phyloP scores from a whole-genome alignment of 2,329 filamentous ascomycete species.

The Leptographium lundbergii region DNA sequence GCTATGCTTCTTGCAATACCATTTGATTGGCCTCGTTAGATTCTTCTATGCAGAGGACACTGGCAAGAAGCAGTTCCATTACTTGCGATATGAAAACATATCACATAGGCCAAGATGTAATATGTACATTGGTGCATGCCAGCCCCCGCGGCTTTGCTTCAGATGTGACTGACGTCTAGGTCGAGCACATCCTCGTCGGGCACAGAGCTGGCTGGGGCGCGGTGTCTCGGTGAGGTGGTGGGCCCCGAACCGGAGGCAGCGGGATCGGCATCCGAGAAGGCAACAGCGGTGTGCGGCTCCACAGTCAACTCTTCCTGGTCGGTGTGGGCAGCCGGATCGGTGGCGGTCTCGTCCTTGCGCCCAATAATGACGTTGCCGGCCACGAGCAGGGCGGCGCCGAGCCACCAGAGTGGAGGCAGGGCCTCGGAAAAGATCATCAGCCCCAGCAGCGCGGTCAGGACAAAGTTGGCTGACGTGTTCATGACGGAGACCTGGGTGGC shows the following conservation, averaged over 20 bases:
- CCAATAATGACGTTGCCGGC: slow-evolving; percentile 70
- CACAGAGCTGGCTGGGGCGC: neutral
- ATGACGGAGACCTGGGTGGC: slow-evolving; percentile 72
- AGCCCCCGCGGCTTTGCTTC: neutral
- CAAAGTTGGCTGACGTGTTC: slow-evolving; percentile 73
- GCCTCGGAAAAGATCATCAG: slow-evolving; percentile 57
- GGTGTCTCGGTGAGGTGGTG: neutral
- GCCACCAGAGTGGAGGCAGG: slow-evolving; percentile 64
- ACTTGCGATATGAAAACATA: neutral
- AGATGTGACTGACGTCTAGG: neutral
- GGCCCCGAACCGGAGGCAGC: neutral
- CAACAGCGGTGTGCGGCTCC: neutral
- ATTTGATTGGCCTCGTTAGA: neutral
- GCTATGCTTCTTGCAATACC: too few relatives aligned
- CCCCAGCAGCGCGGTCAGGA: slow-evolving; percentile 63
- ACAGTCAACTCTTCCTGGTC: neutral
- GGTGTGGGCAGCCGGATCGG: neutral
- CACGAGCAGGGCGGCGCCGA: slow-evolving; percentile 58
- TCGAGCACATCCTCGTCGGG: neutral
- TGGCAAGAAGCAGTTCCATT: neutral
- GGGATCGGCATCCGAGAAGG: neutral
- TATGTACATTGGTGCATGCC: neutral
- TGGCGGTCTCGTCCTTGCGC: slow-evolving; percentile 38
- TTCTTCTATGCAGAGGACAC: neutral
- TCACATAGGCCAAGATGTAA: neutral